A percentile compares a stretch with the other conserved stretches of the same genome.
Evolutionary conservation across 2,329 filamentous ascomycete species (phyloP).

Genomic region (Aureobasidium leucospermi): DNA sequence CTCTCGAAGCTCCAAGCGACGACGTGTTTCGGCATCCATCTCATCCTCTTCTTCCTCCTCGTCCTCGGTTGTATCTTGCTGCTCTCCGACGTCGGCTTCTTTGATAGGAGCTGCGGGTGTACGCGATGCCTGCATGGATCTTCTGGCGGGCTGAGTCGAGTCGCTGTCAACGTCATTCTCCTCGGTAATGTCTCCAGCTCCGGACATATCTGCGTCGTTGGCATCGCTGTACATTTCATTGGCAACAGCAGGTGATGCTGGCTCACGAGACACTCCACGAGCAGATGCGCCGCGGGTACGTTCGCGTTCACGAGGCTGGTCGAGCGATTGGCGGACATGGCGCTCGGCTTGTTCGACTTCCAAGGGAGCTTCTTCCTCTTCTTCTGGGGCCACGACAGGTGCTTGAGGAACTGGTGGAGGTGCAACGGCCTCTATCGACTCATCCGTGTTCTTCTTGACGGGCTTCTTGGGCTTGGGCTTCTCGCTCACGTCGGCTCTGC

Average conservation of each 20-base stretch:
- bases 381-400: neutral
- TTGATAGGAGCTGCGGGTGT: conserved; percentile 34
- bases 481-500: conserved; percentile 67
- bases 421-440: conserved; percentile 23
- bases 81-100: conserved; percentile 42
- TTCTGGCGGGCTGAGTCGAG: conserved; percentile 36
- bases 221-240: conserved; percentile 52
- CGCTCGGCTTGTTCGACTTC: neutral
- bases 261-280: neutral
- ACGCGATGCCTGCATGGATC: conserved; percentile 22
- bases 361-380: neutral
- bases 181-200: conserved; percentile 54
- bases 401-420: conserved; percentile 29
- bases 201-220: conserved; percentile 60
- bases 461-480: conserved; percentile 82
- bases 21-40: conserved; percentile 76
- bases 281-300: conserved; percentile 1
- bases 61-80: conserved; percentile 43
- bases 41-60: conserved; percentile 77
- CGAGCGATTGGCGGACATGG: neutral
- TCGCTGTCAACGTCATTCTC: conserved; percentile 63
- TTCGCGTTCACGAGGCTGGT: conserved; percentile 2
- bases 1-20: conserved; percentile 81
- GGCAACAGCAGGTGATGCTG: neutral
- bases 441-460: conserved; percentile 50